These are phyloP conservation scores for Verruconis gallopava DNA, from an alignment of 2,329 filamentous ascomycete species.

Conservation along the genomic window DNA sequence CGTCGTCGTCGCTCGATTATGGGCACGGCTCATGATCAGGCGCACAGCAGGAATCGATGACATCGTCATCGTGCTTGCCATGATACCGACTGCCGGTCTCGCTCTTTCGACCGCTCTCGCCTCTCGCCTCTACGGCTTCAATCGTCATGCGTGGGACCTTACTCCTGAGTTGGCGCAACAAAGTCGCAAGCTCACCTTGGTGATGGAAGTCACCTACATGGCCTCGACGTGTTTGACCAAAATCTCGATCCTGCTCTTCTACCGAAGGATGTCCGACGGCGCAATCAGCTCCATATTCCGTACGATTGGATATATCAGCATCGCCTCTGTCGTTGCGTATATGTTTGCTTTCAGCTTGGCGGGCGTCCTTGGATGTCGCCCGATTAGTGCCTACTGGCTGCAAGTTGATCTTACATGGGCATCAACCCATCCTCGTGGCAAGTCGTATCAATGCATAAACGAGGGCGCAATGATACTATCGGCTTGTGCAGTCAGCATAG, in stretches of 20 bases:
- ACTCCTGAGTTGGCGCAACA: background rate
- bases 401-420: constrained; percentile 23
- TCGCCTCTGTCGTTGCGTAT: constrained; percentile 27
- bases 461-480: constrained; percentile 26
- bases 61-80: constrained; percentile 30
- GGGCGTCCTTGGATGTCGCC: constrained; percentile 25
- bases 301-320: constrained; percentile 24
- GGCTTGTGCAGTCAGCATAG: constrained; percentile 25
- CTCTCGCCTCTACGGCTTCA: constrained; percentile 9
- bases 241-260: constrained; percentile 27
- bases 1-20: constrained; percentile 32
- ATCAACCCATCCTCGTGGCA: constrained; percentile 13
- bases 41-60: constrained; percentile 37
- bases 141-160: constrained; percentile 10
- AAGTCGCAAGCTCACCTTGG: constrained; percentile 9
- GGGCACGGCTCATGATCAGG: constrained; percentile 32
- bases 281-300: constrained; percentile 24
- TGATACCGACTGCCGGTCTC: constrained; percentile 23
- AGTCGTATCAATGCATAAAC: constrained; percentile 22
- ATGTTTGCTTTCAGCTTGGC: constrained; percentile 24
- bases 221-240: constrained; percentile 19
- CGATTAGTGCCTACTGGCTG: constrained; percentile 29
- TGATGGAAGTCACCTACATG: constrained; percentile 17
- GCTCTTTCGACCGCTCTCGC: constrained; percentile 15
- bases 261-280: constrained; percentile 27